A percentile compares a stretch with the other conserved stretches of the same genome.
Evolutionary conservation across 805 yeast species (phyloP).

Genomic region (Monosporozyma aerobia): DNA sequence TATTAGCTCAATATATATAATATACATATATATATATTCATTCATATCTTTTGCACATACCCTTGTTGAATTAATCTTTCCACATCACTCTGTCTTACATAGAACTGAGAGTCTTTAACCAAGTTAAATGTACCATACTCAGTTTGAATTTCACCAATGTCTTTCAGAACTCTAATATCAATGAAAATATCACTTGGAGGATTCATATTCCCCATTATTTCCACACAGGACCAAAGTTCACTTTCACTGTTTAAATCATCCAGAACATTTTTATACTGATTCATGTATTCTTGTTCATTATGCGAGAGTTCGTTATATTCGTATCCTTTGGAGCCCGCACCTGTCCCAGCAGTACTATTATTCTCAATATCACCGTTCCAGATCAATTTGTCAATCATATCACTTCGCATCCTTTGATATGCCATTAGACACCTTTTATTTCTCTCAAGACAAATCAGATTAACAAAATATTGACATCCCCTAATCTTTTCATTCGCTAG

Average conservation of each 20-base stretch:
- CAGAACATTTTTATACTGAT: conserved; percentile 59
- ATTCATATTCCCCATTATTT: conserved; percentile 75
- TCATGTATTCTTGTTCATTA: conserved; percentile 69
- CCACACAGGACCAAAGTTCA: conserved; percentile 62
- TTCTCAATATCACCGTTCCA: conserved; percentile 54
- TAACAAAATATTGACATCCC: conserved; percentile 47
- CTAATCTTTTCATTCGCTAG: conserved; percentile 36
- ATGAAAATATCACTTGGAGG: conserved; percentile 91
- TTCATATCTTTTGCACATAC: conserved; percentile 62
- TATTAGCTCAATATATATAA: too few species aligned
- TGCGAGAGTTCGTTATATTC: conserved; percentile 51
- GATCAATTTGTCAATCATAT: conserved; percentile 51
- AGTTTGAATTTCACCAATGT: conserved; percentile 95
- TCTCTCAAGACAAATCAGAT: conserved; percentile 69
- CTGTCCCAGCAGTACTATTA: conserved; percentile 4
- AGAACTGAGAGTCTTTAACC: conserved; percentile 89
- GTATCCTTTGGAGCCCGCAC: background rate
- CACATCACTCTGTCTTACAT: conserved; percentile 88
- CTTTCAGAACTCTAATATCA: conserved; percentile 85
- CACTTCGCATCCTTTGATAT: conserved; percentile 65
- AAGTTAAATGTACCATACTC: conserved; percentile 93
- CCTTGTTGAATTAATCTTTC: conserved; percentile 93
- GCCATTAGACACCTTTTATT: conserved; percentile 87
- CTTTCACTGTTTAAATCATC: conserved; percentile 61
- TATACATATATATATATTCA: background rate